Percentiles rank a stretch among this genome's conserved stretches.
Evolutionary conservation across 257 asterid genomes (phyloP).

Genomic region (Solanum bukasovii): DNA sequence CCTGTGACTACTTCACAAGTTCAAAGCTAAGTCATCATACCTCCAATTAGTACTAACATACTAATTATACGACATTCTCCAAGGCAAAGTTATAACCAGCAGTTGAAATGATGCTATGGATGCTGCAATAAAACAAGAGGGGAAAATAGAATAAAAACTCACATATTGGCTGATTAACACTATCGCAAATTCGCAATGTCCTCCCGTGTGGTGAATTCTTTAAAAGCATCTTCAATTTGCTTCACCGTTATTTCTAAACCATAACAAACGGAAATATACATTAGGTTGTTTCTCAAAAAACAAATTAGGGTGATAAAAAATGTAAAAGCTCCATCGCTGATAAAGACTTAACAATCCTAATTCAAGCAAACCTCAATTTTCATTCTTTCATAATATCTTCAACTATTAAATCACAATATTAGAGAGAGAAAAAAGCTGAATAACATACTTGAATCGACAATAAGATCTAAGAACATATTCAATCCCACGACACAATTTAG

Average conservation of each 20-base stretch:
- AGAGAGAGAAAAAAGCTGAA: background rate
- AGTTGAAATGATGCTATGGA: background rate
- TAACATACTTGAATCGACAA: background rate
- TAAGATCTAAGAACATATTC: too few relatives aligned
- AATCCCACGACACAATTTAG: too few relatives aligned
- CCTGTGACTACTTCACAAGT: background rate
- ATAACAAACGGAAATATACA: slow-evolving; percentile 1
- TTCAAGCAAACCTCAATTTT: background rate
- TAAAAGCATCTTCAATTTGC: slow-evolving; percentile 90
- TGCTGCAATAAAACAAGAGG: background rate
- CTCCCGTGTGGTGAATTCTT: slow-evolving; percentile 75
- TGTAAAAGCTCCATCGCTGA: background rate
- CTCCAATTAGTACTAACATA: background rate
- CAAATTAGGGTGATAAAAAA: background rate
- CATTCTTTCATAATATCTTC: background rate
- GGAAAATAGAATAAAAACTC: slow-evolving; percentile 13
- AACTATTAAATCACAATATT: background rate
- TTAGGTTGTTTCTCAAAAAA: background rate
- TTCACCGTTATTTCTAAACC: slow-evolving; percentile 67
- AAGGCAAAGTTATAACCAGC: background rate
- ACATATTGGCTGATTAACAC: slow-evolving; percentile 83
- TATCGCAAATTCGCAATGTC: slow-evolving; percentile 43
- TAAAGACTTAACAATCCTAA: background rate
- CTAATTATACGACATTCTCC: background rate
- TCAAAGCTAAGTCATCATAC: background rate